Percentiles rank a stretch among this genome's conserved stretches.
Evolutionary conservation across 1,284 basidiomycete species (phyloP).

Genomic region (Leccinum pallidistipes): DNA sequence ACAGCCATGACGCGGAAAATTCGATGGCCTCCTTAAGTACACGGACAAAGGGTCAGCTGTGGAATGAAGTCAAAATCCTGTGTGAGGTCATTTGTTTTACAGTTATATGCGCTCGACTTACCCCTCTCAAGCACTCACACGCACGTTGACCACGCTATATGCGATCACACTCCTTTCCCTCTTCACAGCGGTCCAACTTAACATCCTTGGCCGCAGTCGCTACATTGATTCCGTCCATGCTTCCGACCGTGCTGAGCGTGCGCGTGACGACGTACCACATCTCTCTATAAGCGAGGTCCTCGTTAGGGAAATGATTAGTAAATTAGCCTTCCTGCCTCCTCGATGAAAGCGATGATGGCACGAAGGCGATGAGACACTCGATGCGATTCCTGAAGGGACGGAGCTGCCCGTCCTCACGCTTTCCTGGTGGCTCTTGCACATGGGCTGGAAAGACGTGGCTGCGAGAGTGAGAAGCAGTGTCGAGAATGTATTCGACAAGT

Average conservation of each 20-base stretch:
- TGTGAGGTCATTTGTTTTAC: constrained; percentile 44
- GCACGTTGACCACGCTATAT: constrained; percentile 85
- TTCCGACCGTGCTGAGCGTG: constrained; percentile 59
- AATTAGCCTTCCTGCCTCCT: constrained; percentile 26
- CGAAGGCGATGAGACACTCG: constrained; percentile 21
- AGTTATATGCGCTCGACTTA: constrained; percentile 4
- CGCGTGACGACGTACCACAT: constrained; percentile 41
- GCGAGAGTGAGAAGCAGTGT: constrained; percentile 73
- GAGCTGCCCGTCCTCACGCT: constrained; percentile 83
- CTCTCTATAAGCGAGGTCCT: constrained; percentile 29
- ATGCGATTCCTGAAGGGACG: constrained; percentile 52
- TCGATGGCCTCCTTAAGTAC: constrained; percentile 29
- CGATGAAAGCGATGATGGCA: constrained; percentile 13
- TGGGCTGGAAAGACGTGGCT: constrained; percentile 84
- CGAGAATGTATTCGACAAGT: constrained; percentile 81
- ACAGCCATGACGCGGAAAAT: constrained; percentile 25
- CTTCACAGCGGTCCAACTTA: constrained; percentile 82
- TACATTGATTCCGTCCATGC: constrained; percentile 75
- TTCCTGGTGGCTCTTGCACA: constrained; percentile 89
- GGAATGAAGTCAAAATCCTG: constrained; percentile 82
- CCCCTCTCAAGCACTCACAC: constrained; percentile 64
- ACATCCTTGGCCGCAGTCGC: constrained; percentile 77
- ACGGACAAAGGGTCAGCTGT: constrained; percentile 68
- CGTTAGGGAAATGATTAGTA: constrained; percentile 26
- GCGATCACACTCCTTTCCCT: constrained; percentile 78